Base-by-base conservation (phyloP, 2,329 filamentous ascomycete genomes). In the Diplodia intermedia region DNA sequence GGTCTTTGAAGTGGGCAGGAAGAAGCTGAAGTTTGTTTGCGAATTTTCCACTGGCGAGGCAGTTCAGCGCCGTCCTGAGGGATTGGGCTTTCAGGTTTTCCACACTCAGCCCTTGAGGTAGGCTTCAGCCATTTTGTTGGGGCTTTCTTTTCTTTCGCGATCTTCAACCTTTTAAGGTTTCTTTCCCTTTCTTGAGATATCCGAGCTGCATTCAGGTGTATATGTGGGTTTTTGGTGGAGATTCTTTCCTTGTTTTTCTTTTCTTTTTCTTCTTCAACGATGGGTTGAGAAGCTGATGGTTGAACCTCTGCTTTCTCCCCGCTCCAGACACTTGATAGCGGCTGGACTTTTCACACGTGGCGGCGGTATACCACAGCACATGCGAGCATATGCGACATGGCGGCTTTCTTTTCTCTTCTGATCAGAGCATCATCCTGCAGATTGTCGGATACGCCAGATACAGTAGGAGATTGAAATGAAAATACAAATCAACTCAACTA, bases 1-100 rank as follows among this genome's bases (percentile, higher is more conserved):
- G 2, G 86, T 97, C 7, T 96, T 89, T 84, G 83, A 87, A 53
- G 79, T 82, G 14, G 69, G 73, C n/a, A 79, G 69, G 20, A 72
- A 72, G 14, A 75, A 76, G 52, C 72, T 83, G 40, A 80, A 78
- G 68, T 84, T 84, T 68, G 74, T 72, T 12, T 82, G 79, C 70
- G 80, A 82, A 65, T 80, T 84, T 60, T 80, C 78, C 69, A 72
- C 78, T 49, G 81, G 82, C 5, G 73, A 75, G 36, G 79, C 77
- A 9, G 75, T 70, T 65, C 56, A 62, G 23, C 54, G 12, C 31
- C 54, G 65, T n/a, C 65, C 65, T 29, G 65, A 63, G 50, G 60
- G 60, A 53, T n/a, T 38, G 60, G 31, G n/a, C 0, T 63, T 63
- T 15, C 26, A 52, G n/a, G 31, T 63, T n/a, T 38, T 52, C 7